Evolutionary conservation across 2,329 filamentous ascomycete genomes (phyloP).

Genomic region (Aureobasidium sp.): DNA sequence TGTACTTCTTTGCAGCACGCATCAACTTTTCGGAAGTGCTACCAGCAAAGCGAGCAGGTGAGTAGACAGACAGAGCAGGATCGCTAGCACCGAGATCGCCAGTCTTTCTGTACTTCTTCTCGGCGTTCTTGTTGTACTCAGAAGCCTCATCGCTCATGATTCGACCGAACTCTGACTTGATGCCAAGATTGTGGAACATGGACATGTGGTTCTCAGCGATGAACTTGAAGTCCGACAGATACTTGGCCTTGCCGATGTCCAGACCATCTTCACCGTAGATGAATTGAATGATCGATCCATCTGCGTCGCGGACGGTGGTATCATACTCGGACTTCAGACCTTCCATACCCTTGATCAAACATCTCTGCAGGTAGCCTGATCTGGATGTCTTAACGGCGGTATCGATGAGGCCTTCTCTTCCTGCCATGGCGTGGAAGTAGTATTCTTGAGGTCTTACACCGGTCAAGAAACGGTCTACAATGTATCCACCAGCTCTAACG

Average conservation of each 20-base stretch:
- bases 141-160: slow-evolving; percentile 61
- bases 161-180: slow-evolving; percentile 45
- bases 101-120: slow-evolving; percentile 75
- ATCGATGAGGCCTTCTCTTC: slow-evolving; percentile 95
- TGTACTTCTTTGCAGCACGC: slow-evolving; percentile 62
- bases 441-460: slow-evolving; percentile 96
- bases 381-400: slow-evolving; percentile 97
- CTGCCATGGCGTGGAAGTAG: slow-evolving; percentile 99
- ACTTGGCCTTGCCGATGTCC: slow-evolving; percentile 89
- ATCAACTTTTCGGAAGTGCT: slow-evolving; percentile 87
- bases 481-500: slow-evolving; percentile 83
- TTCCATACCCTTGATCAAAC: slow-evolving; percentile 98
- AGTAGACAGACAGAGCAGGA: slow-evolving; percentile 64
- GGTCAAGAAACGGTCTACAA: slow-evolving; percentile 94
- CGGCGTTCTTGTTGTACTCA: slow-evolving; percentile 56
- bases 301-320: slow-evolving; percentile 85
- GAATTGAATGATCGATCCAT: slow-evolving; percentile 90
- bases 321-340: slow-evolving; percentile 89
- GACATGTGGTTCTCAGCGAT: slow-evolving; percentile 78
- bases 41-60: slow-evolving; percentile 71
- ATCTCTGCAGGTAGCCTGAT: slow-evolving; percentile 92
- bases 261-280: slow-evolving; percentile 94
- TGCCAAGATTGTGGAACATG: slow-evolving; percentile 67
- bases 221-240: slow-evolving; percentile 85
- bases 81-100: slow-evolving; percentile 62